phyloP scores from a whole-genome alignment of 2,329 filamentous ascomycete species.

The Incumbomyces lentus region DNA sequence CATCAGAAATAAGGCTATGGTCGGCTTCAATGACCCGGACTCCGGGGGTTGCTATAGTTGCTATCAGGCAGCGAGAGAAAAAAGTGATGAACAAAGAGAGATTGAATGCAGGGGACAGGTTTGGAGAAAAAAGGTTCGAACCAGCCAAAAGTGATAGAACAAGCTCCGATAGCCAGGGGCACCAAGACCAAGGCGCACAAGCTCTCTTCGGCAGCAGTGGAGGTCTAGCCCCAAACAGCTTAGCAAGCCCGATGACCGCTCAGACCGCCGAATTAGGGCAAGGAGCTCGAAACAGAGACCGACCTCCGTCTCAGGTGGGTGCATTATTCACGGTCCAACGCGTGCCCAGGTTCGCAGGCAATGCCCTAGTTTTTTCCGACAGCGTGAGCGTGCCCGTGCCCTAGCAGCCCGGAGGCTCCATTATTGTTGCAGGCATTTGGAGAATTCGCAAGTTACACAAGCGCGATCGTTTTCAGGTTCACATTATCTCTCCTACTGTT shows the following conservation, averaged over 20 bases:
- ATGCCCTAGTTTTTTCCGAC: not conserved
- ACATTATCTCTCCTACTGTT: constrained; percentile 5
- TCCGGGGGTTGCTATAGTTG: too few species aligned
- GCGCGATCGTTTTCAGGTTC: constrained; percentile 3
- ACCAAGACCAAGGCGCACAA: not conserved
- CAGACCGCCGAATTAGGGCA: not conserved
- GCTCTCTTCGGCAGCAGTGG: not conserved
- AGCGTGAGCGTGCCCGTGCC: not conserved
- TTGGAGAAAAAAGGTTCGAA: not conserved
- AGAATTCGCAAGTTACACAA: not conserved
- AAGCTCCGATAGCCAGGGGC: not conserved
- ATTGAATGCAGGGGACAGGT: not conserved
- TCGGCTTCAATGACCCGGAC: too few species aligned
- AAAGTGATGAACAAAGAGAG: too few species aligned
- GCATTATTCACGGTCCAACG: not conserved
- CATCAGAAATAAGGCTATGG: too few species aligned
- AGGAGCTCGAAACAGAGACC: constrained; percentile 1
- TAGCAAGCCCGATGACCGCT: constrained; percentile 4
- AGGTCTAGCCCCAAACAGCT: not conserved
- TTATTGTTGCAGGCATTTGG: constrained; percentile 1
- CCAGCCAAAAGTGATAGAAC: not conserved
- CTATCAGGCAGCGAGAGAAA: too few species aligned
- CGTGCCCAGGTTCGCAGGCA: not conserved
- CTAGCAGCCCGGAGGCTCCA: not conserved
- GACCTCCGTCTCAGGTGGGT: constrained; percentile 1